These are phyloP conservation scores for Zopfia rhizophila DNA, from an alignment of 2,329 filamentous ascomycete genomes.

Conservation along the genomic window DNA sequence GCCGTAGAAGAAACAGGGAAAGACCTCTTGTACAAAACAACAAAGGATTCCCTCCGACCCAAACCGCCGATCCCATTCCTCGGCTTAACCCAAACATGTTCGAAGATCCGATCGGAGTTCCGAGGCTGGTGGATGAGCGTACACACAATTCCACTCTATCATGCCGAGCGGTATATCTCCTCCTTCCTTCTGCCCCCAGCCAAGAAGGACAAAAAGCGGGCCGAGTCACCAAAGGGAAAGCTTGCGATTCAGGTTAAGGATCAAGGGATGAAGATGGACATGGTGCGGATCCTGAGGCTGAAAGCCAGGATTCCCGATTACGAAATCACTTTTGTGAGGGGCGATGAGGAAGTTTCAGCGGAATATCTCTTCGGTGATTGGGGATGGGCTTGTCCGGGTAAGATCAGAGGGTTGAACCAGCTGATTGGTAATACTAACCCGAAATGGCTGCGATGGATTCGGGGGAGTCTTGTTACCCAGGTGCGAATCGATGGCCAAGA, in stretches of 20 bases:
- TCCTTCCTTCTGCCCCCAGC: constrained; percentile 27
- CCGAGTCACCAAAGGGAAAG: too few species aligned
- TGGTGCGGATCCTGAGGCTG: too few species aligned
- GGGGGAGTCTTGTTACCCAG: constrained; percentile 20
- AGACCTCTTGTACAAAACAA: constrained; percentile 1
- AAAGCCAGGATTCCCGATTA: too few species aligned
- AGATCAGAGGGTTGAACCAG: constrained; percentile 18
- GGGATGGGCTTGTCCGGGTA: too few species aligned
- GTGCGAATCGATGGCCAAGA: constrained; percentile 12
- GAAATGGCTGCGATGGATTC: constrained; percentile 24
- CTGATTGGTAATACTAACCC: constrained; percentile 27
- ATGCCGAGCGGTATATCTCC: constrained; percentile 29
- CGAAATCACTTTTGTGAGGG: too few species aligned
- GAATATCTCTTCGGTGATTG: neutral
- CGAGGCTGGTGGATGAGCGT: constrained; percentile 35
- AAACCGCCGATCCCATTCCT: constrained; percentile 27
- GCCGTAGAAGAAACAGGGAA: constrained; percentile 18
- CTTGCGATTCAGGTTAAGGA: too few species aligned
- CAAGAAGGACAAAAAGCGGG: constrained; percentile 11
- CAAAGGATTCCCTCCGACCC: neutral
- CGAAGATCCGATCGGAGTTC: constrained; percentile 37
- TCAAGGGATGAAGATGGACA: too few species aligned
- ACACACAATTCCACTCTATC: constrained; percentile 30
- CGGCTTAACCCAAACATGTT: constrained; percentile 32
- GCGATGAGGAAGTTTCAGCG: constrained; percentile 35